Base-by-base conservation (phyloP, 352 stramenopile species). In the Globisporangium middletonii region DNA sequence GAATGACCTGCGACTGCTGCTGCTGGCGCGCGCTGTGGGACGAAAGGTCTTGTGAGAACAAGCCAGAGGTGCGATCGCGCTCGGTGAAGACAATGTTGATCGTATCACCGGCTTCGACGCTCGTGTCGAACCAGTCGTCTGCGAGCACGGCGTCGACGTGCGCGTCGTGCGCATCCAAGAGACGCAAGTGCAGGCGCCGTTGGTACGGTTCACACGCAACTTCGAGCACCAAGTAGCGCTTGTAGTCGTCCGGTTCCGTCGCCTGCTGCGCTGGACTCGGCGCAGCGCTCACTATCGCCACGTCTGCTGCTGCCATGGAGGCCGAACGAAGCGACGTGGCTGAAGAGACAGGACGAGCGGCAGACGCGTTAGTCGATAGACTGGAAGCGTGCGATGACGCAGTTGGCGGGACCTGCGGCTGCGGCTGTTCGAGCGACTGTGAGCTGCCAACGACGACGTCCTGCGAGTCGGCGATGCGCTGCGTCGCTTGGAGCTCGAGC, bases 51-150 rank as follows among this genome's bases (percentile, higher is more conserved):
- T 75, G 69, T 15, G 65, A 78, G 47, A 86, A 89, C 48, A 75
- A 78, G 2, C 71, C 72, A 51, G 13, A 23, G 41, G 55, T 26
- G 26, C 23, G 60, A 52, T 84, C 67, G 54, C 67, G 67, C 44
- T 83, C 75, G 47, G 79, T 86, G 61, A 89, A 81, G 35, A 94
- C 69, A 59, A 92, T 75, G 67, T 92, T 89, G 61, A 94, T 72
- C 5, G 77, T 88, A 59, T 92, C 84, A 3, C 84, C 84, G 44
- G 79, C 79, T 64, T 88, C 71, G 19, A 92, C 58, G 50, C 57
- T 53, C n/a, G 78, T 78, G 35, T 92, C 79, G 74, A 83, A 94
- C 84, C 84, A 94, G 60, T 89, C 79, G 15, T 87, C 79, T 42
- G 47, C 57, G 28, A 94, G 62, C 27, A 84, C 50, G 23, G 79